Evolutionary conservation across 2,329 filamentous ascomycete species (phyloP).

Genomic region (Anthostomella pinea): DNA sequence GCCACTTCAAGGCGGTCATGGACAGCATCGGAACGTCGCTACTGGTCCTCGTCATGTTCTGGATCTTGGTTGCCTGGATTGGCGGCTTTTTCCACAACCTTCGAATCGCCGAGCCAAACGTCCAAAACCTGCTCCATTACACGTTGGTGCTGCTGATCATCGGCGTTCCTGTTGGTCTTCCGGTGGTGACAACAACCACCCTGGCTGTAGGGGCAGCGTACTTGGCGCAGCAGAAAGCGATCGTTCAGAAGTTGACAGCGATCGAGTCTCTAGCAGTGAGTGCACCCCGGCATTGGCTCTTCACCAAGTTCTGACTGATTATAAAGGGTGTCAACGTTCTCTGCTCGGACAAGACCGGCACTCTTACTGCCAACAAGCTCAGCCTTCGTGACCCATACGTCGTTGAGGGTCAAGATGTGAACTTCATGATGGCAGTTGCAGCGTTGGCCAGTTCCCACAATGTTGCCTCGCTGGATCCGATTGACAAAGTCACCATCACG

Average conservation of each 20-base stretch:
- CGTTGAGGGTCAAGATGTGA: conserved; percentile 72
- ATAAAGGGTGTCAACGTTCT: conserved; percentile 66
- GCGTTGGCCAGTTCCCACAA: conserved; percentile 76
- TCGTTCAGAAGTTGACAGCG: conserved; percentile 76
- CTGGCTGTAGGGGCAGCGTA: conserved; percentile 75
- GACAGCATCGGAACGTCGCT: conserved; percentile 74
- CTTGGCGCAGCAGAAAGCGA: conserved; percentile 73
- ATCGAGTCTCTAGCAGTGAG: conserved; percentile 66
- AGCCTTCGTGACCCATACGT: conserved; percentile 76
- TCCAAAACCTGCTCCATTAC: conserved; percentile 64
- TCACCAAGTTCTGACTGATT: conserved; percentile 10
- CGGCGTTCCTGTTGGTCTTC: conserved; percentile 76
- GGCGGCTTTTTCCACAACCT: conserved; percentile 75
- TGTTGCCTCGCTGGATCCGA: conserved; percentile 74
- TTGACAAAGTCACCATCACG: conserved; percentile 76
- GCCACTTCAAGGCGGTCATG: conserved; percentile 83
- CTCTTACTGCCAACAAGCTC: conserved; percentile 71
- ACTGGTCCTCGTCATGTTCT: conserved; percentile 74
- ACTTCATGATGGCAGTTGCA: conserved; percentile 83
- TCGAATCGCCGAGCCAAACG: conserved; percentile 56
- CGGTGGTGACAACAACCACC: conserved; percentile 75
- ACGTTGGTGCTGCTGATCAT: conserved; percentile 71
- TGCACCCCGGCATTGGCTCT: neutral
- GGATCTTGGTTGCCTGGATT: conserved; percentile 72
- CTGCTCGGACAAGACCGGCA: conserved; percentile 81